These are phyloP conservation scores for Fraxinus paxiana DNA, from an alignment of 305 asterid genomes.

Conservation along the genomic window DNA sequence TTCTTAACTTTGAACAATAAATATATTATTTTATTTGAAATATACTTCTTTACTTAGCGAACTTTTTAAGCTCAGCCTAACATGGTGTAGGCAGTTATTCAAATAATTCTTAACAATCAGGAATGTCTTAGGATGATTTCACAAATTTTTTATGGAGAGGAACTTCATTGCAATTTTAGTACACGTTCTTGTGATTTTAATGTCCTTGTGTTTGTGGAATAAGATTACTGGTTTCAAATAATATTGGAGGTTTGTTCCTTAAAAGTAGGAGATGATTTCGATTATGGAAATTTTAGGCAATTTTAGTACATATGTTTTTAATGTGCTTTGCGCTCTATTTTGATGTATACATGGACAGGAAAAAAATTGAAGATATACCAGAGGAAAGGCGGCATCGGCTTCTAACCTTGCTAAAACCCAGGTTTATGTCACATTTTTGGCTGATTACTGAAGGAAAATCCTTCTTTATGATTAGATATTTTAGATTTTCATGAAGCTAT, in stretches of 20 bases:
- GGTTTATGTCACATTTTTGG: slow-evolving; percentile 34
- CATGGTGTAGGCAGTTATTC: background rate
- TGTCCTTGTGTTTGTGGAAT: background rate
- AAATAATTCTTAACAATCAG: background rate
- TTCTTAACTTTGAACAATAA: background rate
- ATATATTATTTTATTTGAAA: background rate
- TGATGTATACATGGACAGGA: slow-evolving; percentile 44
- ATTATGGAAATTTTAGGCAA: background rate
- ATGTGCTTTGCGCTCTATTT: background rate
- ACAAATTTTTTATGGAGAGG: background rate
- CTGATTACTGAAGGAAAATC: background rate
- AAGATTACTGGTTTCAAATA: background rate
- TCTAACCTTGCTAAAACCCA: slow-evolving; percentile 51
- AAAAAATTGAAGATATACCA: slow-evolving; percentile 75
- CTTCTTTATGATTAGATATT: background rate
- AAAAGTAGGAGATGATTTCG: background rate
- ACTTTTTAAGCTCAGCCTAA: background rate
- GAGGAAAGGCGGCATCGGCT: slow-evolving; percentile 66
- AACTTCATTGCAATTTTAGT: background rate
- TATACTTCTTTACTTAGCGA: background rate
- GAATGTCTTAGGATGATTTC: background rate
- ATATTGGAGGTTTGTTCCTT: background rate
- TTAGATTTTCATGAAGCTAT: background rate
- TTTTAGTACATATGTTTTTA: slow-evolving; percentile 4
- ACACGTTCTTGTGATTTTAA: background rate